Base-by-base conservation (phyloP, 75 land plant species). In the Sequoiadendron giganteum region DNA sequence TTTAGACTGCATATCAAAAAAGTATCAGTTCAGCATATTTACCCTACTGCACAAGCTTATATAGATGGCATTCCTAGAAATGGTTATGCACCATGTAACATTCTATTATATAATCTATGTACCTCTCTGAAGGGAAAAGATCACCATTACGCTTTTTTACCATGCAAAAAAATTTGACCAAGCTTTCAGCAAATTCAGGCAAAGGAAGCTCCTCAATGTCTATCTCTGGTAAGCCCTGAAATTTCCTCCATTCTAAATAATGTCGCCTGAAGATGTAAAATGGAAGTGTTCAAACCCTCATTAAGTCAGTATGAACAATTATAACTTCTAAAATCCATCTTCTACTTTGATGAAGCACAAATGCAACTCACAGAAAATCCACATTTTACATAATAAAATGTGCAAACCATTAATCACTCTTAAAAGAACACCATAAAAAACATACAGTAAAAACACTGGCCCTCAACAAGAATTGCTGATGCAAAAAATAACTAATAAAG, bases 151-250 rank as follows among this genome's bases (percentile, higher is more conserved):
- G 89, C 86, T 88, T 88, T 54, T 88, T 88, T 2, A 88, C 89
- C 89, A 88, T 88, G 43, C 87, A 82, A 88, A 88, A 88, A 58
- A 88, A 88, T 21, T 88, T 88, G 72, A 88, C 89, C 15, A 88
- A 54, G 40, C 89, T 88, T 21, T 88, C 89, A 36, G 89, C 88
- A 58, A 88, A 88, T 52, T 88, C 89, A 21, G 87, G 48, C 42
- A 88, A 55, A 48, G 72, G 88, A 16, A 88, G 36, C 11, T 88
- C 88, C 61, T 88, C 89, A 87, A 88, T 88, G 32, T 88, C 87
- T 18, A 45, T 86, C 42, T 88, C 89, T 30, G 89, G 89, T 58
- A 88, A 88, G 11, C 89, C 89, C 36, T 87, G 65, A 45, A 49
- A 49, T 56, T 43, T 88, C 45, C 88, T 52, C 89, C 89, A 88